Base-by-base conservation (phyloP, 176 grass and related monocot species). In the Panicum miliaceum region DNA sequence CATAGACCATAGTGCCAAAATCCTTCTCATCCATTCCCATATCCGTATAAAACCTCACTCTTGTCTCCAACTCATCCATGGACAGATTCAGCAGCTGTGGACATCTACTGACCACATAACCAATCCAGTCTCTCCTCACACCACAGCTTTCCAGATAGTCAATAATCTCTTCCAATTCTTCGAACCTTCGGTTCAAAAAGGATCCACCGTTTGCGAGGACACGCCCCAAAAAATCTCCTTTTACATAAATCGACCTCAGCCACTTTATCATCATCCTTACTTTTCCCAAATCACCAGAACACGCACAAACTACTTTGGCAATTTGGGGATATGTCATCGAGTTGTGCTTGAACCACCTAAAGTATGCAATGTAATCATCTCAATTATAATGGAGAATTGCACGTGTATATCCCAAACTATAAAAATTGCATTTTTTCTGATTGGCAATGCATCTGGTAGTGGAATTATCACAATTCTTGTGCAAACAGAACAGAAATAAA, bases 331-430 rank as follows among this genome's bases (percentile, higher is more conserved):
- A 95, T 66, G 93, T 93, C 90, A 98, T 48, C 2, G 89, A 92
- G 41, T 95, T 93, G 77, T 95, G 96, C 87, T 95, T 98, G 91
- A 98, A 90, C 96, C 96, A 98, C 89, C 96, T 98, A 87, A 76
- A 87, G 34, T 12, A 68, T 14, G 82, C 62, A 86, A 62, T 16
- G 51, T n/a, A 36, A 41, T 0, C 9, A 73, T 73, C 57, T 77
- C 37, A 65, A n/a, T 73, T 16, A 11, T 58, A 83, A 40, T 54
- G 54, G 32, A 25, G 18, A 83, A 78, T 62, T 32, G 8, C 4
- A 37, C 14, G 12, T n/a, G 4, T 20, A 32, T 20, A n/a, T n/a
- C n/a, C n/a, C n/a, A 34, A 52, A 58, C 32, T 54, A 66, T 5
- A 84, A 41, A 78, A n/a, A 15, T 51, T 19, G 59, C 9, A 18